These are phyloP conservation scores for Neurospora tetrasperma DNA, from an alignment of 495 filamentous ascomycete genomes.

Conservation along the genomic window DNA sequence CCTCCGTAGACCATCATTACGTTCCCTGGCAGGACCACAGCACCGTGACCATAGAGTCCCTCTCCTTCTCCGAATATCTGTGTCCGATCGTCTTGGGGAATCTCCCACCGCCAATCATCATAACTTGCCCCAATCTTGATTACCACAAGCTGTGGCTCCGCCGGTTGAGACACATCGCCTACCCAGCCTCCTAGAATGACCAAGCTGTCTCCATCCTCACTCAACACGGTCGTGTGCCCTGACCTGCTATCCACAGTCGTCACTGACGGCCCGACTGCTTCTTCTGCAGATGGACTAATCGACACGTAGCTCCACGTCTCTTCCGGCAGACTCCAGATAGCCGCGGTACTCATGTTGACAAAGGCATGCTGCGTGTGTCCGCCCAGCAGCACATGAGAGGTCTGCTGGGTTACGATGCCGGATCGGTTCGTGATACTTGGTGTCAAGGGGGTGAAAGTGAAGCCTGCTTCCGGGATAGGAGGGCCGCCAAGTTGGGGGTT, in stretches of 20 bases:
- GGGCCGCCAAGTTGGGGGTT: conserved; percentile 19
- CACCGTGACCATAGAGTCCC: conserved; percentile 80
- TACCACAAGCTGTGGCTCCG: conserved; percentile 69
- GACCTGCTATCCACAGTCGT: conserved; percentile 61
- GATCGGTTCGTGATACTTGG: conserved; percentile 48
- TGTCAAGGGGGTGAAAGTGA: conserved; percentile 62
- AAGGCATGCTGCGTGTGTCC: conserved; percentile 79
- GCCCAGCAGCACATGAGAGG: conserved; percentile 71
- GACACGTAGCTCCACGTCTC: conserved; percentile 74
- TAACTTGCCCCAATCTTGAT: conserved; percentile 61
- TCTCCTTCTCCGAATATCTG: conserved; percentile 6
- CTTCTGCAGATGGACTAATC: conserved; percentile 37
- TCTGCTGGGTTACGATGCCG: conserved; percentile 50
- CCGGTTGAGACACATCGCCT: conserved; percentile 61
- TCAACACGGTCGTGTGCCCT: conserved; percentile 75
- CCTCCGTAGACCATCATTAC: conserved; percentile 88
- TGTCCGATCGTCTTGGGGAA: conserved; percentile 40
- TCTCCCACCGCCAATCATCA: conserved; percentile 66
- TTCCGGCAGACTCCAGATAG: conserved; percentile 77
- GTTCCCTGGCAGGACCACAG: conserved; percentile 70
- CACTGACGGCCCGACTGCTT: conserved; percentile 15
- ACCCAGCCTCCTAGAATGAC: conserved; percentile 87
- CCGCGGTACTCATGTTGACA: conserved; percentile 85
- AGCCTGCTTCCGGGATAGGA: conserved; percentile 78
- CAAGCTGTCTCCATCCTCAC: conserved; percentile 61